Percentiles rank a stretch among this genome's conserved stretches.
phyloP scores from a whole-genome alignment of 2,329 filamentous ascomycete genomes.

The Pseudopyrenochaeta lycopersici region DNA sequence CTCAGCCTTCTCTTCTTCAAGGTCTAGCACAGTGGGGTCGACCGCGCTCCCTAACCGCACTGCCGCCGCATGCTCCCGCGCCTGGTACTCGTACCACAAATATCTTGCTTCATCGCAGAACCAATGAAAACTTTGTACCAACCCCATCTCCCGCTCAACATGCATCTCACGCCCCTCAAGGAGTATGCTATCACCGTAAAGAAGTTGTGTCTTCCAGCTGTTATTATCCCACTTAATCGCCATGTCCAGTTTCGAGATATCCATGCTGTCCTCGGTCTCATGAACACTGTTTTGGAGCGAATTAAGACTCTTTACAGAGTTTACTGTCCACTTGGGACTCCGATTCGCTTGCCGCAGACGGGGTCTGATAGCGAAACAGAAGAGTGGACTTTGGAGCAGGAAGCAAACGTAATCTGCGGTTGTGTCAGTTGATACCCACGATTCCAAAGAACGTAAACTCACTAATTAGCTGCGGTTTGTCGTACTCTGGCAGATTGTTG shows the following conservation, averaged over 20 bases:
- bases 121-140: constrained; percentile 13
- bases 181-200: constrained; percentile 2
- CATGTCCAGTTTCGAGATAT: constrained; percentile 4
- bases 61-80: constrained; percentile 8
- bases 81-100: constrained; percentile 11
- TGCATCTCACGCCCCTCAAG: constrained; percentile 14
- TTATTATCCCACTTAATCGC: constrained; percentile 6
- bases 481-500: constrained; percentile 5
- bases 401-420: constrained; percentile 13
- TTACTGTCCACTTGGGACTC: not conserved
- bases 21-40: not conserved
- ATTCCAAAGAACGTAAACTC: not conserved
- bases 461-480: constrained; percentile 14
- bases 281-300: not conserved
- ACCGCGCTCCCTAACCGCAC: not conserved
- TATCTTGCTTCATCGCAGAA: constrained; percentile 20
- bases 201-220: constrained; percentile 13
- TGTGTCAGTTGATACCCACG: not conserved
- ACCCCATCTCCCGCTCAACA: not conserved
- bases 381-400: constrained; percentile 14
- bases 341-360: not conserved
- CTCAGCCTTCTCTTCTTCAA: not conserved
- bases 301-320: not conserved
- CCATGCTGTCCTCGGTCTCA: not conserved
- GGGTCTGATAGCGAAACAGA: constrained; percentile 10